Conservation (phyloP, 805 yeast species). For the Ogataea kodamae region DNA sequence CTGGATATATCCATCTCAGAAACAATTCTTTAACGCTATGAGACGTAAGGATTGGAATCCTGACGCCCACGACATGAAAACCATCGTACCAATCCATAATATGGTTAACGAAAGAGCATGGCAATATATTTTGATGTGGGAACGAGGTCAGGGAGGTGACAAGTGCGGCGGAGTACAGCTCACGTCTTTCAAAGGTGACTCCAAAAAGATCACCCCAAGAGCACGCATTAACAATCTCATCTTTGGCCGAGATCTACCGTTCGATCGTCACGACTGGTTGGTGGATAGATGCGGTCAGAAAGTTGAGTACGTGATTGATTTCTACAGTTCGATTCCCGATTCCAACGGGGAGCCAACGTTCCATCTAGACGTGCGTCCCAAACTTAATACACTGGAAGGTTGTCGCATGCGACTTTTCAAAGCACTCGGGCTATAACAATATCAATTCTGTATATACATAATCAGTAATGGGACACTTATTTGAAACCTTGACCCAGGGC, state of each 20-base stretch:
- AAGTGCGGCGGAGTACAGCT: conserved; percentile 82
- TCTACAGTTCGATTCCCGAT: conserved; percentile 48
- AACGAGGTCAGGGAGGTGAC: conserved; percentile 51
- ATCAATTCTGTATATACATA: conserved; percentile 12
- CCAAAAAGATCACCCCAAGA: conserved; percentile 80
- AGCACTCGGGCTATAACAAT: conserved; percentile 48
- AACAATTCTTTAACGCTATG: conserved; percentile 95
- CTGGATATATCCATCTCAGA: conserved; percentile 96
- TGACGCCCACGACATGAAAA: conserved; percentile 73
- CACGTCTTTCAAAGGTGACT: conserved; percentile 86
- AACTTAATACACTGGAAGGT: conserved; percentile 79
- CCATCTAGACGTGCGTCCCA: conserved; percentile 88
- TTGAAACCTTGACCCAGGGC: conserved; percentile 24
- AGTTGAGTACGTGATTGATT: conserved; percentile 90
- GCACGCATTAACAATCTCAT: conserved; percentile 66
- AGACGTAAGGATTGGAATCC: conserved; percentile 86
- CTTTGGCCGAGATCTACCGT: conserved; percentile 71
- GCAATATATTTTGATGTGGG: conserved; percentile 84
- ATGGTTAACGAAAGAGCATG: conserved; percentile 92
- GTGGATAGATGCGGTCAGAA: conserved; percentile 79
- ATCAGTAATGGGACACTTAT: conserved; percentile 3
- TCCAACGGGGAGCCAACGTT: conserved; percentile 47
- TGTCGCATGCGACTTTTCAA: conserved; percentile 60
- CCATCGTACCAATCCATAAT: conserved; percentile 92
- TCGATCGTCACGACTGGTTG: conserved; percentile 96